phyloP scores from a whole-genome alignment of 2,329 filamentous ascomycete species.

The Amauroascus niger region DNA sequence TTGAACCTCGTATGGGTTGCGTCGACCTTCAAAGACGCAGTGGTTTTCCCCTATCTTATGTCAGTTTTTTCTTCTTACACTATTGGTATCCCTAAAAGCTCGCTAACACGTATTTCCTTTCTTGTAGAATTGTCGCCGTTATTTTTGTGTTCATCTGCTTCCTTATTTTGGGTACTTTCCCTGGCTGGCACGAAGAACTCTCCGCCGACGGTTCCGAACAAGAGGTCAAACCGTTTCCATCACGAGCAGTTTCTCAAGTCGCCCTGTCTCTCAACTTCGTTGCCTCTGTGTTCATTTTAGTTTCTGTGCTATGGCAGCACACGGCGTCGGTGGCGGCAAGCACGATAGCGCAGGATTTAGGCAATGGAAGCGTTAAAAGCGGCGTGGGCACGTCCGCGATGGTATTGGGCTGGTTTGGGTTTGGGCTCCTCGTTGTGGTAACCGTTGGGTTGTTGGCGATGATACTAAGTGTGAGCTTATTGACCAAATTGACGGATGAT shows the following conservation, averaged over 20 bases:
- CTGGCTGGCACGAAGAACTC: conserved; percentile 84
- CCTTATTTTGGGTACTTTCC: conserved; percentile 89
- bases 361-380: conserved; percentile 75
- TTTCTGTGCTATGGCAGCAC: conserved; percentile 57
- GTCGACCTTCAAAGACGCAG: conserved; percentile 93
- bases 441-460: conserved; percentile 91
- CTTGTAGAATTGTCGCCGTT: conserved; percentile 78
- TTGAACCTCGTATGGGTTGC: conserved; percentile 96
- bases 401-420: conserved; percentile 96
- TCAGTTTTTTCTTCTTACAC: conserved; percentile 38
- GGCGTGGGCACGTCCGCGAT: conserved; percentile 92
- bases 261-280: conserved; percentile 85
- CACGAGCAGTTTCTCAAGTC: conserved; percentile 81
- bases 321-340: conserved; percentile 93
- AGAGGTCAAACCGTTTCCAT: conserved; percentile 90
- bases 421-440: conserved; percentile 84
- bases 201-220: conserved; percentile 73
- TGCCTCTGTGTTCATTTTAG: conserved; percentile 55
- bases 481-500: conserved; percentile 51
- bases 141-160: conserved; percentile 96
- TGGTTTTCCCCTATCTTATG: conserved; percentile 96
- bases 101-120: conserved; percentile 10
- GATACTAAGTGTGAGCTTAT: conserved; percentile 82
- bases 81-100: not conserved
- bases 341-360: conserved; percentile 84